Evolutionary conservation across 768 basidiomycete species (phyloP).

Genomic region (Podaxis sp.): DNA sequence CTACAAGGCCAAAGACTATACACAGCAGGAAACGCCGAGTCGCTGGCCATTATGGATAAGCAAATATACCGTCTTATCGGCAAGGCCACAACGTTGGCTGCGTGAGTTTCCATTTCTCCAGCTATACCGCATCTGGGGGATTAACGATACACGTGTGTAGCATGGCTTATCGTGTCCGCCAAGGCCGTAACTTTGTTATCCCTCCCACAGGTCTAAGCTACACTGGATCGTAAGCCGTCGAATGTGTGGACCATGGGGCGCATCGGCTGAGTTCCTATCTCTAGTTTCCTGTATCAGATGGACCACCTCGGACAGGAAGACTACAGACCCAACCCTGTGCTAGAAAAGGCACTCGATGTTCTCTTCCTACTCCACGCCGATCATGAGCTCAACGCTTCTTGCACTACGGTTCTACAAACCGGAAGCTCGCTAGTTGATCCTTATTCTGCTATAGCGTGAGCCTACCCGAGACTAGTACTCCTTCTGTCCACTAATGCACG

Average conservation of each 20-base stretch:
- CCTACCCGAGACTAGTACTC: conserved; percentile 9
- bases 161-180: conserved; percentile 91
- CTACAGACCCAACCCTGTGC: conserved; percentile 78
- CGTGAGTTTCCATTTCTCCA: conserved; percentile 39
- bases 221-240: conserved; percentile 63
- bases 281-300: conserved; percentile 86
- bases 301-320: conserved; percentile 72
- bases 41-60: conserved; percentile 83
- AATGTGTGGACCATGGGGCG: background rate
- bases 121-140: background rate
- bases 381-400: conserved; percentile 85
- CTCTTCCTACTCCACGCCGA: conserved; percentile 88
- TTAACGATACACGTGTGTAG: conserved; percentile 26
- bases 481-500: background rate
- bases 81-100: conserved; percentile 84
- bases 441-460: conserved; percentile 78
- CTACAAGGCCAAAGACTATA: conserved; percentile 82
- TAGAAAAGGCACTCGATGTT: conserved; percentile 84
- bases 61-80: conserved; percentile 88
- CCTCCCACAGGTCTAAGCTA: conserved; percentile 83
- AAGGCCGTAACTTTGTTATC: conserved; percentile 83
- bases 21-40: conserved; percentile 60
- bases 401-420: conserved; percentile 84
- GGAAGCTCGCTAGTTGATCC: conserved; percentile 89
- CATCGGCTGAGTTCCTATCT: background rate